A percentile compares a stretch with the other conserved stretches of the same genome.
Conservation (phyloP, 495 filamentous ascomycete species). For the Aspergillus panamensis region DNA sequence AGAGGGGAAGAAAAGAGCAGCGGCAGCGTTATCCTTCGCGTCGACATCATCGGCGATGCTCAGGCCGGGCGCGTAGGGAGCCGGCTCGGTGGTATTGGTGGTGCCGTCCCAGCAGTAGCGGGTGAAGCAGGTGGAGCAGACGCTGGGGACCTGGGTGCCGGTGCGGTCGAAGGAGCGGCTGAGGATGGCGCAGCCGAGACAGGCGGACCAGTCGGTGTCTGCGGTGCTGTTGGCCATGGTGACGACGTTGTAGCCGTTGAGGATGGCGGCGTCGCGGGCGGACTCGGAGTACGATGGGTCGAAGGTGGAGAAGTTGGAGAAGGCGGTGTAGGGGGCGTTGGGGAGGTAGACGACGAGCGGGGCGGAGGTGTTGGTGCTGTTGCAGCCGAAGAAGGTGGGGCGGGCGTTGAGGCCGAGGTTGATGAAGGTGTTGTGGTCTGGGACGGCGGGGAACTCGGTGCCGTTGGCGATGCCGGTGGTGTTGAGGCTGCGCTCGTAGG, state of each 20-base stretch:
- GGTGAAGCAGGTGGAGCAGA: slow-evolving; percentile 71
- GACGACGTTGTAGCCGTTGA: slow-evolving; percentile 77
- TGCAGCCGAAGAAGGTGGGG: slow-evolving; percentile 93
- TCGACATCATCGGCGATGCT: too few relatives aligned
- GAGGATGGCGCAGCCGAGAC: slow-evolving; percentile 89
- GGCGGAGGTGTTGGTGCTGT: slow-evolving; percentile 57
- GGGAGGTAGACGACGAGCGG: slow-evolving; percentile 90
- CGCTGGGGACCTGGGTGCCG: slow-evolving; percentile 56
- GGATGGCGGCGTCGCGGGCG: slow-evolving; percentile 71
- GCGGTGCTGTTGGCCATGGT: slow-evolving; percentile 77
- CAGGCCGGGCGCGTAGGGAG: slow-evolving; percentile 29
- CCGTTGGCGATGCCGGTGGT: slow-evolving; percentile 62
- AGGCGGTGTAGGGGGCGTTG: slow-evolving; percentile 72
- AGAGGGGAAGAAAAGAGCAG: slow-evolving; percentile 17
- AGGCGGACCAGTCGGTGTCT: slow-evolving; percentile 69
- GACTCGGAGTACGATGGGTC: slow-evolving; percentile 54
- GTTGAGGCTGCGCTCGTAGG: slow-evolving; percentile 69
- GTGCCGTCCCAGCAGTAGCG: slow-evolving; percentile 71
- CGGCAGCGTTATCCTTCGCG: slow-evolving; percentile 11
- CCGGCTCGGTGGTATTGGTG: slow-evolving; percentile 30
- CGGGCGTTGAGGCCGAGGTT: slow-evolving; percentile 79
- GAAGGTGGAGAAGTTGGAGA: slow-evolving; percentile 75
- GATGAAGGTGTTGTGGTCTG: slow-evolving; percentile 81
- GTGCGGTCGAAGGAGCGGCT: slow-evolving; percentile 67
- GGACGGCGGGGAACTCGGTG: slow-evolving; percentile 78